Percentiles rank a stretch among this genome's conserved stretches.
These are phyloP conservation scores for Cutaneotrichosporon sp. DNA, from an alignment of 1,284 basidiomycete species.

Conservation along the genomic window DNA sequence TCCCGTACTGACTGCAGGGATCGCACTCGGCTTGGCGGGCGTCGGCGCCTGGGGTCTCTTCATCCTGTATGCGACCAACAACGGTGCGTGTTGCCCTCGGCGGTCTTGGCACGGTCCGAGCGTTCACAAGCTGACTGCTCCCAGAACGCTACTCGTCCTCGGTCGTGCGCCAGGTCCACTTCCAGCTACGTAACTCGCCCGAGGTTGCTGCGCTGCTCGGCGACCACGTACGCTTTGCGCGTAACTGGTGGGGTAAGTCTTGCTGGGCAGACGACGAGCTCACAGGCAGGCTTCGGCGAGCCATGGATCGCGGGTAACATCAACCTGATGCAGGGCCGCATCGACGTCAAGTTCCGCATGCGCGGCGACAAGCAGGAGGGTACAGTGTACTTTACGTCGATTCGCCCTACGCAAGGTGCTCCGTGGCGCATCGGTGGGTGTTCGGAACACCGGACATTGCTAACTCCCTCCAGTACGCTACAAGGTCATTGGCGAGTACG, in stretches of 20 bases:
- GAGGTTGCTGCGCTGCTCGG: conserved; percentile 39
- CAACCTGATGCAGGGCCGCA: conserved; percentile 48
- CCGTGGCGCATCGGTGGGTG: conserved; percentile 43
- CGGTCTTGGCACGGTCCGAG: background rate
- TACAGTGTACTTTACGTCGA: conserved; percentile 48
- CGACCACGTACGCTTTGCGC: conserved; percentile 35
- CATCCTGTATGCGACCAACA: conserved; percentile 46
- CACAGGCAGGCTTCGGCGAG: conserved; percentile 37
- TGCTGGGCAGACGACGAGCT: background rate
- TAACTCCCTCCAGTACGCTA: conserved; percentile 36
- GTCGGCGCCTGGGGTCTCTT: conserved; percentile 42
- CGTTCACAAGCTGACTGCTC: background rate
- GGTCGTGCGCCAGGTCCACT: conserved; percentile 42
- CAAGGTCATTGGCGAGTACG: conserved; percentile 46
- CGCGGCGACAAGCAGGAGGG: conserved; percentile 40
- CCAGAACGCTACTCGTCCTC: conserved; percentile 46
- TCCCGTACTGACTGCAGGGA: conserved; percentile 21
- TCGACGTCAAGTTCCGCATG: conserved; percentile 47
- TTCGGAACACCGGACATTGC: background rate
- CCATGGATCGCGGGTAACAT: conserved; percentile 48
- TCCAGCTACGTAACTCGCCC: conserved; percentile 43
- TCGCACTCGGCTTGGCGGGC: conserved; percentile 34
- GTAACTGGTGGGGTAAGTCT: conserved; percentile 46
- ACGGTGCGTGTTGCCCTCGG: conserved; percentile 25
- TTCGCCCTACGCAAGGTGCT: conserved; percentile 41